These are phyloP conservation scores for Chytriomyces sp. DNA, from an alignment of 192 early-diverging fungal species.

Conservation along the genomic window DNA sequence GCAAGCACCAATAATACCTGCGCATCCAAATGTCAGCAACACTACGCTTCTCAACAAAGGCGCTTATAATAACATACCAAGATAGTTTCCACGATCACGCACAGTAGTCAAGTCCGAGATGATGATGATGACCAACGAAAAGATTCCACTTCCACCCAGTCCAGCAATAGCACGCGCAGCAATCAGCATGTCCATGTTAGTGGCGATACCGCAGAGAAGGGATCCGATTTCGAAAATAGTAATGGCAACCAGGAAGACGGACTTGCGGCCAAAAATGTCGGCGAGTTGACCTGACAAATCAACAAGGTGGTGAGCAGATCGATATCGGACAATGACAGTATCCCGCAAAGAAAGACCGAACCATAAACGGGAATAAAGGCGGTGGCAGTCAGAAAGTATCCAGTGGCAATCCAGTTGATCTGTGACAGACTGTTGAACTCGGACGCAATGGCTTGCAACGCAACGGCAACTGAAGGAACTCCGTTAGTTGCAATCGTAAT, in stretches of 20 bases:
- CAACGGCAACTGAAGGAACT: conserved; percentile 34
- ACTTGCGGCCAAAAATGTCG: conserved; percentile 87
- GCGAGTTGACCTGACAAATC: conserved; percentile 60
- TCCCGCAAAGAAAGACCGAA: not conserved
- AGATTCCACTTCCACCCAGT: conserved; percentile 75
- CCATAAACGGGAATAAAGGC: conserved; percentile 65
- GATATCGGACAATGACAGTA: not conserved
- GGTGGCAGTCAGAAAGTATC: conserved; percentile 56
- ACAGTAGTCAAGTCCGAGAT: conserved; percentile 59
- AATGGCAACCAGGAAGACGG: conserved; percentile 71
- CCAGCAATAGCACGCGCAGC: conserved; percentile 75
- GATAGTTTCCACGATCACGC: conserved; percentile 77
- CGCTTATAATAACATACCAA: conserved; percentile 38
- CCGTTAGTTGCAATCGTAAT: no score
- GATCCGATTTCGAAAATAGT: conserved; percentile 78
- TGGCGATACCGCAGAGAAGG: conserved; percentile 74
- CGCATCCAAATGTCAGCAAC: no score
- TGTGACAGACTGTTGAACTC: conserved; percentile 33
- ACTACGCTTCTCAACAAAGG: no score
- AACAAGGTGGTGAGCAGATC: not conserved
- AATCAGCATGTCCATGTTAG: conserved; percentile 64
- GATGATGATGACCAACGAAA: conserved; percentile 66
- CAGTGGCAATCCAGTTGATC: conserved; percentile 36
- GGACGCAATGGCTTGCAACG: conserved; percentile 38
- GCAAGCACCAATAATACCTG: conserved; percentile 65